Evolutionary conservation across 2,329 filamentous ascomycete species (phyloP).

Genomic region (Geosmithia flava): DNA sequence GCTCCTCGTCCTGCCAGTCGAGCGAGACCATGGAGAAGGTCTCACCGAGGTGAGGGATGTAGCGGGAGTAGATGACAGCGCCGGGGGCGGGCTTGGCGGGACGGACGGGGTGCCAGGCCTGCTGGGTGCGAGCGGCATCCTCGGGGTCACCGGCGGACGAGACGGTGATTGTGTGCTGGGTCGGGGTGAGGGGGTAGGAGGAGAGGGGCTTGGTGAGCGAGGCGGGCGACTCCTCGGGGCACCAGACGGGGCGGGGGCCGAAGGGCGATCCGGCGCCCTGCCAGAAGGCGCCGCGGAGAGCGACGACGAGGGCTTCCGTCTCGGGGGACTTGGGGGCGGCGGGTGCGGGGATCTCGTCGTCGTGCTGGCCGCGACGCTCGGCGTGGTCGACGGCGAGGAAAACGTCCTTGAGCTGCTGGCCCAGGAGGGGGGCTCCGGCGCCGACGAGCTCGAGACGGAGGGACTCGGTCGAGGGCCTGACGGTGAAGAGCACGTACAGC

Average conservation of each 20-base stretch:
- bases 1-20: constrained; percentile 50
- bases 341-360: constrained; percentile 12
- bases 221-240: constrained; percentile 28
- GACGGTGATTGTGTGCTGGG: constrained; percentile 30
- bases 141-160: constrained; percentile 25
- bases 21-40: constrained; percentile 68
- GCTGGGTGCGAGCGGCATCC: constrained; percentile 26
- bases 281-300: constrained; percentile 50
- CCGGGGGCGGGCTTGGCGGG: constrained; percentile 60
- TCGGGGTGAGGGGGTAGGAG: constrained; percentile 34
- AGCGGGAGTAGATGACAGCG: constrained; percentile 64
- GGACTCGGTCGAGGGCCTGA: constrained; percentile 33
- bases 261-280: constrained; percentile 58
- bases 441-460: constrained; percentile 34
- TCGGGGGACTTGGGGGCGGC: constrained; percentile 3
- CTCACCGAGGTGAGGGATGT: constrained; percentile 63
- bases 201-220: constrained; percentile 24
- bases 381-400: constrained; percentile 38
- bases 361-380: constrained; percentile 2
- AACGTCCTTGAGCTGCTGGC: constrained; percentile 29
- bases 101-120: constrained; percentile 58
- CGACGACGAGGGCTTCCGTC: constrained; percentile 22
- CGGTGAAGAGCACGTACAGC: constrained; percentile 37
- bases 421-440: constrained; percentile 17
- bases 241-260: constrained; percentile 51